A percentile compares a stretch with the other conserved stretches of the same genome.
phyloP scores from a whole-genome alignment of 495 filamentous ascomycete species.

The Trypethelium eluteriae region DNA sequence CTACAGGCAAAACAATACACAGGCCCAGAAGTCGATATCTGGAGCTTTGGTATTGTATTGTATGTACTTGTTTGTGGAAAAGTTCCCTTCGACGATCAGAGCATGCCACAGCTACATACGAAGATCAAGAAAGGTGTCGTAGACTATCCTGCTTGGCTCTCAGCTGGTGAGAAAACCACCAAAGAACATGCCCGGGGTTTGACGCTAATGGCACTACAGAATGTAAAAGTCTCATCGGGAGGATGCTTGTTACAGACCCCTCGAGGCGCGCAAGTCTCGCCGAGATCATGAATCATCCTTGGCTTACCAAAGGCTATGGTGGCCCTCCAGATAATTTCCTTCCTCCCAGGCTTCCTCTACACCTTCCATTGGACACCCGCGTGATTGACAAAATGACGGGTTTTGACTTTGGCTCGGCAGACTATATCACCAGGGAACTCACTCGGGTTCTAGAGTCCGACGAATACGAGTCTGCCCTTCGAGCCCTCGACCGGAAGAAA shows the following conservation, averaged over 20 bases:
- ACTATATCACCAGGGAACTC: constrained; percentile 72
- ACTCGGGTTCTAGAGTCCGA: constrained; percentile 80
- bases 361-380: constrained; percentile 72
- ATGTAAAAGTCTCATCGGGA: constrained; percentile 84
- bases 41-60: constrained; percentile 99
- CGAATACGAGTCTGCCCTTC: constrained; percentile 78
- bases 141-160: constrained; percentile 91
- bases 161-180: constrained; percentile 55
- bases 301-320: constrained; percentile 91
- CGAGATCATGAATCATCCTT: constrained; percentile 94
- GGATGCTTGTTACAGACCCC: constrained; percentile 96
- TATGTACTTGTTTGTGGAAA: constrained; percentile 98
- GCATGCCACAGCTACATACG: constrained; percentile 95
- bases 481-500: constrained; percentile 56
- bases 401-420: constrained; percentile 89
- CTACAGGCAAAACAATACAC: constrained; percentile 91
- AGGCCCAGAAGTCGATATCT: constrained; percentile 93
- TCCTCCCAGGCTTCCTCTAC: constrained; percentile 72
- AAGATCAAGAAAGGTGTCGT: constrained; percentile 98
- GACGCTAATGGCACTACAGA: constrained; percentile 47
- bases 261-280: constrained; percentile 73
- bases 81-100: constrained; percentile 98
- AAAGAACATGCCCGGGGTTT: not conserved
- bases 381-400: constrained; percentile 92
- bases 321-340: constrained; percentile 84